phyloP scores from a whole-genome alignment of 139 green algal genomes.

The Pedinophyceae sp. region DNA sequence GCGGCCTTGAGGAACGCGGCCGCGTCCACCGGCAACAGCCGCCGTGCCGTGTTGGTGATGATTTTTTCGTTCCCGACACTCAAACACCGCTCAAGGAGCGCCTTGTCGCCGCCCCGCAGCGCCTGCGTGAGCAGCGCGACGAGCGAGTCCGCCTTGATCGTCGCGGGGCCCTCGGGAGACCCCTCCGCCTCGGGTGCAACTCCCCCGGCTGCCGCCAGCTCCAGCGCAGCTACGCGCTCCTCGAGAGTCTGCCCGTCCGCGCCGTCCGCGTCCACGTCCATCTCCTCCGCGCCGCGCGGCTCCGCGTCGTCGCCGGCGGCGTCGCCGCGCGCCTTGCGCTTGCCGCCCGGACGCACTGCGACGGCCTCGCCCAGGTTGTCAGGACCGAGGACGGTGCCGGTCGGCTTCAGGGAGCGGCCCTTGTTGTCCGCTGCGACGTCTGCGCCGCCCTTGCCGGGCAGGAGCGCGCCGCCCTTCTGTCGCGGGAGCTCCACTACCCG shows the following conservation, averaged over 20 bases:
- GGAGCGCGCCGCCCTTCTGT: not conserved
- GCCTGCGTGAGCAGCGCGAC: constrained; percentile 49
- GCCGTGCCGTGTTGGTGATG: constrained; percentile 39
- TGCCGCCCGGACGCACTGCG: not conserved
- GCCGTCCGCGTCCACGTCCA: not conserved
- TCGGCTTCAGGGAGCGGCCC: not conserved
- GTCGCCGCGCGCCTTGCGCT: not conserved
- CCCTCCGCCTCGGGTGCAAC: not conserved
- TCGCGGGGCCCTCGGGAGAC: not conserved
- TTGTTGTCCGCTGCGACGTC: not conserved
- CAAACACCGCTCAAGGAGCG: constrained; percentile 43
- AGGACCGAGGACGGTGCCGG: not conserved
- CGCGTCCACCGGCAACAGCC: constrained; percentile 33
- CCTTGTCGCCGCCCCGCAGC: not conserved
- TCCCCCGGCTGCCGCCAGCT: constrained; percentile 2
- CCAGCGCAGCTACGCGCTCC: constrained; percentile 24
- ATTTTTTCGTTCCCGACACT: constrained; percentile 18
- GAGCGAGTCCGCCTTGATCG: constrained; percentile 40
- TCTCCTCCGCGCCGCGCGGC: not conserved
- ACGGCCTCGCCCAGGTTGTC: not conserved
- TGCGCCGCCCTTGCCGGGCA: not conserved
- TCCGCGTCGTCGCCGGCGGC: not conserved
- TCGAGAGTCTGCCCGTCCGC: constrained; percentile 9
- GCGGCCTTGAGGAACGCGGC: constrained; percentile 27
- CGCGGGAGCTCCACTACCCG: not conserved